Conservation (phyloP, 2,329 filamentous ascomycete genomes). For the Ceratocystis ficicola region DNA sequence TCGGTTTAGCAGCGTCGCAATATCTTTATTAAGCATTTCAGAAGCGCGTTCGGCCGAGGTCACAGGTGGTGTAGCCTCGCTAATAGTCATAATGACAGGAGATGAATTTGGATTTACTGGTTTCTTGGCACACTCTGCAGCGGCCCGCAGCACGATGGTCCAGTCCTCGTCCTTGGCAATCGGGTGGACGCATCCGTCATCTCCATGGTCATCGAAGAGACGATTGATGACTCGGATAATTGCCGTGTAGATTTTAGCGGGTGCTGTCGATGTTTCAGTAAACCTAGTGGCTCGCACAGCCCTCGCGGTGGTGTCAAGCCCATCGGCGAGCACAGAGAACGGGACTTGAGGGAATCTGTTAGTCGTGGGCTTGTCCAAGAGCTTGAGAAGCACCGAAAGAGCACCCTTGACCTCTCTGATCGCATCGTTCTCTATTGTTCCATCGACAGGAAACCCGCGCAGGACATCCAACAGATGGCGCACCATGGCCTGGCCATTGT, state of each 20-base stretch:
- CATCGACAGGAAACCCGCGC: constrained; percentile 36
- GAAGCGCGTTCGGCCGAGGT: constrained; percentile 27
- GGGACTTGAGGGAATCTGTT: constrained; percentile 50
- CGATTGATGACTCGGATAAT: constrained; percentile 43
- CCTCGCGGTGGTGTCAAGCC: constrained; percentile 33
- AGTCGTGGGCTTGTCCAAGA: constrained; percentile 43
- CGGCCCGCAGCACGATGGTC: constrained; percentile 48
- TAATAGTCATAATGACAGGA: neutral
- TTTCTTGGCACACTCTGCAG: constrained; percentile 38
- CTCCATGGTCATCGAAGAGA: constrained; percentile 39
- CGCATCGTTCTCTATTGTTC: constrained; percentile 39
- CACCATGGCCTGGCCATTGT: constrained; percentile 58
- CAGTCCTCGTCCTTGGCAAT: constrained; percentile 55
- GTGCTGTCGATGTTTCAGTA: constrained; percentile 24
- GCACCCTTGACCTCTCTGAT: constrained; percentile 50
- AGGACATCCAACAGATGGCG: constrained; percentile 53
- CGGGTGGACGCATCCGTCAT: constrained; percentile 39
- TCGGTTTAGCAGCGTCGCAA: constrained; percentile 36
- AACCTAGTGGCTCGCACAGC: constrained; percentile 19
- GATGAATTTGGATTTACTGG: constrained; percentile 16
- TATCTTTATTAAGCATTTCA: constrained; percentile 33
- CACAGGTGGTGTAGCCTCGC: constrained; percentile 6
- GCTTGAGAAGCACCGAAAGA: constrained; percentile 49
- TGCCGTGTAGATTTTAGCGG: constrained; percentile 36
- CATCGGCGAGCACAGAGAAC: constrained; percentile 46